phyloP scores from a whole-genome alignment of 208 protist genomes.

The Leptomonas seymouri region DNA sequence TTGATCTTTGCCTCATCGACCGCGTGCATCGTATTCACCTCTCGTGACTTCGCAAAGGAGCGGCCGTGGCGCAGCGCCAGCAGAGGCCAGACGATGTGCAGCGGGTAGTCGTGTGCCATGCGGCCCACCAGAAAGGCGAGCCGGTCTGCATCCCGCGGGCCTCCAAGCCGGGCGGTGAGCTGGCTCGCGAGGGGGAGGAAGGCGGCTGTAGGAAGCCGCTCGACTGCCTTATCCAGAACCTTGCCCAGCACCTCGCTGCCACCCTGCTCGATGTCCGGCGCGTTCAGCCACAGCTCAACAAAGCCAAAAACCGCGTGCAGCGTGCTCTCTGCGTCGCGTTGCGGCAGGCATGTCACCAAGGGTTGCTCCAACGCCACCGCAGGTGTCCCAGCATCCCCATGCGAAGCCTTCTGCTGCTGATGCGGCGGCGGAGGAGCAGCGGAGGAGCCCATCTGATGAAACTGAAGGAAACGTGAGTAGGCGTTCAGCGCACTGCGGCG shows the following conservation, averaged over 20 bases:
- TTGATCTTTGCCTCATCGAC: conserved; percentile 32
- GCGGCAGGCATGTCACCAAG: conserved; percentile 16
- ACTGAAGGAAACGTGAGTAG: conserved; percentile 73
- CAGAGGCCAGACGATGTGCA: conserved; percentile 70
- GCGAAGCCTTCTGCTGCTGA: neutral
- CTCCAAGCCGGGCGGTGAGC: conserved; percentile 66
- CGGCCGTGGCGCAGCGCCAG: conserved; percentile 72
- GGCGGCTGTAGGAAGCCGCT: conserved; percentile 47
- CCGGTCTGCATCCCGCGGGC: conserved; percentile 15
- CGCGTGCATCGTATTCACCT: conserved; percentile 23
- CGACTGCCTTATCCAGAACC: conserved; percentile 56
- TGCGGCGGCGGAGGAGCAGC: neutral
- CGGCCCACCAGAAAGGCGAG: conserved; percentile 50
- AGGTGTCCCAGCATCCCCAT: neutral
- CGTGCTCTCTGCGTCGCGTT: conserved; percentile 33
- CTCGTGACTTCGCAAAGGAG: conserved; percentile 41
- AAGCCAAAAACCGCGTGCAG: conserved; percentile 83
- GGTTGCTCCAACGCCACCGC: neutral
- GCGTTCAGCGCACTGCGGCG: conserved; percentile 75
- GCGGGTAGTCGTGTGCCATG: conserved; percentile 57
- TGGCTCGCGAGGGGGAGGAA: conserved; percentile 76
- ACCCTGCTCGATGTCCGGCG: conserved; percentile 16
- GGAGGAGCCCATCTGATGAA: conserved; percentile 16
- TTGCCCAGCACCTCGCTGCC: conserved; percentile 25
- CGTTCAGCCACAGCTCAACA: conserved; percentile 71